Percentiles rank a stretch among this genome's conserved stretches.
Conservation (phyloP, 2,329 filamentous ascomycete species). For the Pseudocercospora eumusae region DNA sequence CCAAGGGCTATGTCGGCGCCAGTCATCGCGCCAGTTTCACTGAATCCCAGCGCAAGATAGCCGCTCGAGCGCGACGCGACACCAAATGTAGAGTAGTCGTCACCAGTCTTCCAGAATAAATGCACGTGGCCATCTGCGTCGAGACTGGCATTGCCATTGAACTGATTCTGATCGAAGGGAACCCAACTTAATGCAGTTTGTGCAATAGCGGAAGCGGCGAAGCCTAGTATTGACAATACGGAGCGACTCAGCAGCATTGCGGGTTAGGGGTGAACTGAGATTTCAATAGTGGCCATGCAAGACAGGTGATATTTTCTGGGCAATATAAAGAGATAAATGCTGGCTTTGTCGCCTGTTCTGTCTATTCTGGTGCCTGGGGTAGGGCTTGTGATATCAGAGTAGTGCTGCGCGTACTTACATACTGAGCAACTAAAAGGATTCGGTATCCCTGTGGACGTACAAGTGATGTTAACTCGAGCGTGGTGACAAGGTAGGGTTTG, state of each 20-base stretch:
- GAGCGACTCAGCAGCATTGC: not conserved
- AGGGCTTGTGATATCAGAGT: not conserved
- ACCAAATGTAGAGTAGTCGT: conserved; percentile 27
- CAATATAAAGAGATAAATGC: not conserved
- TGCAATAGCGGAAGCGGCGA: conserved; percentile 1
- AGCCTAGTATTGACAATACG: not conserved
- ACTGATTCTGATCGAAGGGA: conserved; percentile 24
- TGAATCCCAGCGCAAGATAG: conserved; percentile 29
- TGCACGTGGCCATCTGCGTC: conserved; percentile 23
- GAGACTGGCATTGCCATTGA: conserved; percentile 21
- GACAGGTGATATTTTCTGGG: not conserved
- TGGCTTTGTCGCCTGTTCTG: not conserved
- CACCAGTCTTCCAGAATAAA: conserved; percentile 27
- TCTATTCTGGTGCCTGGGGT: not conserved
- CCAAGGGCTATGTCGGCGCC: conserved; percentile 27
- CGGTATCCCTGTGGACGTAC: not conserved
- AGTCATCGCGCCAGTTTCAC: conserved; percentile 29
- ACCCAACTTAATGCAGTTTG: conserved; percentile 22
- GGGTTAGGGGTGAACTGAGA: not conserved
- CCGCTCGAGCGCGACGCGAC: conserved; percentile 27
- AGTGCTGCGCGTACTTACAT: not conserved
- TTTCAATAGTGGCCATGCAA: not conserved
- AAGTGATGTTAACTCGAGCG: not conserved
- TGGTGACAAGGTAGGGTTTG: not conserved
- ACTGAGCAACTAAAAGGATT: not conserved